Percentiles rank a stretch among this genome's conserved stretches.
phyloP scores from a whole-genome alignment of 192 early-diverging fungal species.

The Entophlyctis luteolus region DNA sequence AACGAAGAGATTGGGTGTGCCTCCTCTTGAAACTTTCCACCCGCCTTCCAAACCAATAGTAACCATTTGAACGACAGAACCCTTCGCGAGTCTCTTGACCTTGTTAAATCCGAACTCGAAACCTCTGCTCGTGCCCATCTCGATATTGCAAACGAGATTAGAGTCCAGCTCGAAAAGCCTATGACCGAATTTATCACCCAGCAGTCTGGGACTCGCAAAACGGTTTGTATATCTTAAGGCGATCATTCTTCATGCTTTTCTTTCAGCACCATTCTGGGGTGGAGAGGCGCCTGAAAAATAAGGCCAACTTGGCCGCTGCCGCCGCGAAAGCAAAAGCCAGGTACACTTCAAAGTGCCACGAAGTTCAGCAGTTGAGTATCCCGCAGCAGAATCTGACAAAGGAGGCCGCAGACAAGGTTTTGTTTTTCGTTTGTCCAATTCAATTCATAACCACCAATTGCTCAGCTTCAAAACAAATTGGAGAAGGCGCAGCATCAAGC shows the following conservation, averaged over 20 bases:
- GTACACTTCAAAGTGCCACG: conserved; percentile 47
- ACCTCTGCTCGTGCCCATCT: conserved; percentile 38
- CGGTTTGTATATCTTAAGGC: conserved; percentile 10
- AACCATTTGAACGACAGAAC: no score
- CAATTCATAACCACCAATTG: not conserved
- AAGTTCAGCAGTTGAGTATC: conserved; percentile 25
- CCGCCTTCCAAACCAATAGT: no score
- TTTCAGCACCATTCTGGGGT: conserved; percentile 44
- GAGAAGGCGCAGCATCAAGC: conserved; percentile 41
- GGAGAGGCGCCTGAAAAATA: conserved; percentile 45
- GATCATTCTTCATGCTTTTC: not conserved
- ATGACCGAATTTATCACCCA: conserved; percentile 37
- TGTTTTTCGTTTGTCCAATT: not conserved
- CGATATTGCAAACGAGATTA: conserved; percentile 49
- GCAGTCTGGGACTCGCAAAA: conserved; percentile 44
- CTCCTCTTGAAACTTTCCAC: not conserved
- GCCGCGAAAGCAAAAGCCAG: conserved; percentile 45
- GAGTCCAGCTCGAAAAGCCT: conserved; percentile 45
- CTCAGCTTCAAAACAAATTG: not conserved
- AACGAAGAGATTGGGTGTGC: conserved; percentile 52
- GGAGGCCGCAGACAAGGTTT: conserved; percentile 45
- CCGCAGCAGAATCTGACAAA: conserved; percentile 16
- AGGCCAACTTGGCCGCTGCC: conserved; percentile 31
- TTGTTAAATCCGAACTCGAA: conserved; percentile 47
- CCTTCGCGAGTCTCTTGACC: conserved; percentile 47